Conservation (phyloP, 2,329 filamentous ascomycete species). For the Chaetomiaceae sp. region DNA sequence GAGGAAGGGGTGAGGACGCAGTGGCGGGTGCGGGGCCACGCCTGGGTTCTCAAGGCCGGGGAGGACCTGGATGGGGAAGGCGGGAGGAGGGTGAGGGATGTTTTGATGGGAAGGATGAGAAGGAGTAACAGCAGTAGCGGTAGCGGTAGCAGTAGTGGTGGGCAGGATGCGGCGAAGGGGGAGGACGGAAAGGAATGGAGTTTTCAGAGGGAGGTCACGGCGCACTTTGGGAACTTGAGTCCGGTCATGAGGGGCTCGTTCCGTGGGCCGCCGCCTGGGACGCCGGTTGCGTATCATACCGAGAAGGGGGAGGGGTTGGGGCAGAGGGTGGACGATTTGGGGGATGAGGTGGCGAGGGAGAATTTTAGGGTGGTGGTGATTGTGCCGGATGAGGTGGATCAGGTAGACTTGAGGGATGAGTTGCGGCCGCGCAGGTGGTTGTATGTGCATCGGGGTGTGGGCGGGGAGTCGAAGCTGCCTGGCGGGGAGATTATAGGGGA, state of each 20-base stretch:
- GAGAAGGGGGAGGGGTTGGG: conserved; percentile 39
- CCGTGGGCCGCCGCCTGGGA: conserved; percentile 66
- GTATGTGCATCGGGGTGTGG: conserved; percentile 54
- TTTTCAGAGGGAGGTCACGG: conserved; percentile 75
- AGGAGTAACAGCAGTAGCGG: too few species aligned
- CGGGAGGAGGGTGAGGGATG: conserved; percentile 49
- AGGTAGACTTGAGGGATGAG: conserved; percentile 65
- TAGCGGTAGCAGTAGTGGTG: neutral
- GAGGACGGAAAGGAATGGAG: conserved; percentile 63
- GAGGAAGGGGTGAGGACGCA: conserved; percentile 58
- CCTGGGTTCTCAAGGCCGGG: conserved; percentile 68
- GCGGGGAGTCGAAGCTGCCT: conserved; percentile 32
- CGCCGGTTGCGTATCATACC: conserved; percentile 50
- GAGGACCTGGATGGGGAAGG: conserved; percentile 54
- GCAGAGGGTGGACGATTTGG: conserved; percentile 64
- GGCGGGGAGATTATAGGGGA: conserved; percentile 39
- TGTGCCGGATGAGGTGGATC: conserved; percentile 71
- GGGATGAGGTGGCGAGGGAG: conserved; percentile 64
- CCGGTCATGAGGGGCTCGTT: conserved; percentile 76
- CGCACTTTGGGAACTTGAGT: conserved; percentile 83
- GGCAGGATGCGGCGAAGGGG: conserved; percentile 33
- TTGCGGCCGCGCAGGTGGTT: conserved; percentile 59
- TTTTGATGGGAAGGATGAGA: conserved; percentile 61
- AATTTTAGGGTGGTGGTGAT: conserved; percentile 85
- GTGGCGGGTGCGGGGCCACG: conserved; percentile 77